Conservation (phyloP, 139 green algal species). For the Tetradesmus obliquus region DNA sequence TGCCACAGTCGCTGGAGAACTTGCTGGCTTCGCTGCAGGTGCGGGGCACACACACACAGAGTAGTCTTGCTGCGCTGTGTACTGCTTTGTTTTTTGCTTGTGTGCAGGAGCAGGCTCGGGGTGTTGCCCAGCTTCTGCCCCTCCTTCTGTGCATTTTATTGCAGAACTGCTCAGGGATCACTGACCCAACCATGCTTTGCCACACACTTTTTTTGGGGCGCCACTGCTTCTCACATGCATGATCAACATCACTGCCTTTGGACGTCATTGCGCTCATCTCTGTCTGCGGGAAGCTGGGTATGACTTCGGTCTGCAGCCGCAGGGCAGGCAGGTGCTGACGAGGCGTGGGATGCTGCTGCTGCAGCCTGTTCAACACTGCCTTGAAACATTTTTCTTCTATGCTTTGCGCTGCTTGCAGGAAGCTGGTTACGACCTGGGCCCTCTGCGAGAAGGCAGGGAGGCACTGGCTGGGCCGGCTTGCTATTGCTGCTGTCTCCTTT, state of each 20-base stretch:
- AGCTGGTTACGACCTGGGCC: constrained; percentile 89
- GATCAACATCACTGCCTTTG: too few species aligned
- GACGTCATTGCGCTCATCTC: background rate
- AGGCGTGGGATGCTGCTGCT: background rate
- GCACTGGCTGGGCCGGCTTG: constrained; percentile 42
- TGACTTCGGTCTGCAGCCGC: constrained; percentile 70
- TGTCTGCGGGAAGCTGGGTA: constrained; percentile 74
- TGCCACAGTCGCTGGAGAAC: constrained; percentile 87
- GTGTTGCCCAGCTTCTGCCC: too few species aligned
- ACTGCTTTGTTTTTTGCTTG: background rate
- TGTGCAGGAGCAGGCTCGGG: too few species aligned
- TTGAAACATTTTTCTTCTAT: background rate
- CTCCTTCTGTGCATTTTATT: too few species aligned
- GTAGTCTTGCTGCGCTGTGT: background rate
- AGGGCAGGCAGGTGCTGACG: constrained; percentile 51
- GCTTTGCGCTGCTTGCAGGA: background rate
- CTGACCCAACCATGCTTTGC: too few species aligned
- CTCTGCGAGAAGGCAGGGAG: constrained; percentile 23
- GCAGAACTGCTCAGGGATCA: too few species aligned
- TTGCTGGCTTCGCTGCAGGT: constrained; percentile 71
- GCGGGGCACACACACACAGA: background rate
- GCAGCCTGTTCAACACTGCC: too few species aligned
- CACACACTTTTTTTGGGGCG: too few species aligned
- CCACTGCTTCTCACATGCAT: too few species aligned
- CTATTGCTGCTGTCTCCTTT: background rate